Conservation (phyloP, 2,329 filamentous ascomycete species). For the Cadophora luteo-olivacea region DNA sequence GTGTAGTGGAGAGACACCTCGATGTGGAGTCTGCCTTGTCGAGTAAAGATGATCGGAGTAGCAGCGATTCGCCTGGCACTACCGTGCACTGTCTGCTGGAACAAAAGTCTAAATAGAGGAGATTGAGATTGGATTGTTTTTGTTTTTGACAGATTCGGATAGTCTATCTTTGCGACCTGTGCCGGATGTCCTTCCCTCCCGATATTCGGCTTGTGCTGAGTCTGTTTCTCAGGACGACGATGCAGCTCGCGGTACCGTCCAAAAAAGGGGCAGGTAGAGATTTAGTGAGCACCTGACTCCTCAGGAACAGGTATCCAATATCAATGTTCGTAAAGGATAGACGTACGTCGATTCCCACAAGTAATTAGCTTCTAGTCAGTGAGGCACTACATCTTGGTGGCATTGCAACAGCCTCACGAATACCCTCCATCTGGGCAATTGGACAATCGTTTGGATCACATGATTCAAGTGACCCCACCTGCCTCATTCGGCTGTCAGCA, state of each 20-base stretch:
- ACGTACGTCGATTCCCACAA: too few relatives aligned
- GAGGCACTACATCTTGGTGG: too few relatives aligned
- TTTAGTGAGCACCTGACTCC: too few relatives aligned
- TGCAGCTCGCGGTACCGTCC: too few relatives aligned
- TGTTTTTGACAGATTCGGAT: neutral
- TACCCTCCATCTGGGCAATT: neutral
- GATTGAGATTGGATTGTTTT: neutral
- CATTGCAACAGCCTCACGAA: too few relatives aligned
- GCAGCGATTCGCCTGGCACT: neutral
- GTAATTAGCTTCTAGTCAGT: too few relatives aligned
- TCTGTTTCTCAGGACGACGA: too few relatives aligned
- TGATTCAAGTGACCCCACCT: neutral
- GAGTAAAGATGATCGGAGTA: neutral
- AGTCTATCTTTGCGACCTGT: neutral
- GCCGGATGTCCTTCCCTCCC: too few relatives aligned
- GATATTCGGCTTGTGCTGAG: too few relatives aligned
- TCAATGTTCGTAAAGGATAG: too few relatives aligned
- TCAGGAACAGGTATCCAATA: too few relatives aligned
- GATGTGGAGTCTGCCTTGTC: neutral
- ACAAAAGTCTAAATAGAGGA: neutral
- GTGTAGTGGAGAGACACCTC: neutral
- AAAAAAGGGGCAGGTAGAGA: too few relatives aligned
- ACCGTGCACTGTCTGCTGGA: neutral
- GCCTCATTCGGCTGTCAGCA: neutral
- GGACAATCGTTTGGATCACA: neutral